phyloP scores from a whole-genome alignment of 495 filamentous ascomycete genomes.

The Apiosordaria backusii region DNA sequence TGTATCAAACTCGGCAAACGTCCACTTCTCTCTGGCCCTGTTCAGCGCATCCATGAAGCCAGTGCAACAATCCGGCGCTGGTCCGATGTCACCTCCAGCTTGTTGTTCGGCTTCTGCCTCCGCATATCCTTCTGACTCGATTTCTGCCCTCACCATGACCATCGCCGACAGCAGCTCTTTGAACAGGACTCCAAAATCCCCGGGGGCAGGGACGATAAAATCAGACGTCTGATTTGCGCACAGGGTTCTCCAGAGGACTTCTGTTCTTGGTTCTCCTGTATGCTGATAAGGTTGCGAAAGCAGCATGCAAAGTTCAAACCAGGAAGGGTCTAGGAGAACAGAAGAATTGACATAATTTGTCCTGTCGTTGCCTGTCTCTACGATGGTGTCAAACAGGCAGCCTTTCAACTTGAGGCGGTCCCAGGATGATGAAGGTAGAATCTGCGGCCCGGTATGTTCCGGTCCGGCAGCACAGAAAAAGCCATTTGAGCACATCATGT shows the following conservation, averaged over 20 bases:
- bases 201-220: constrained; percentile 9
- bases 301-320: constrained; percentile 7
- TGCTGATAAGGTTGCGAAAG: constrained; percentile 11
- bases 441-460: background rate
- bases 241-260: constrained; percentile 19
- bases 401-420: background rate
- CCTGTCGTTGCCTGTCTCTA: background rate
- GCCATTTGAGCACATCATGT: constrained; percentile 15
- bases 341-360: background rate
- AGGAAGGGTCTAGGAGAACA: background rate
- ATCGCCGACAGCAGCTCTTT: constrained; percentile 15
- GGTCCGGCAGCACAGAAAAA: constrained; percentile 5
- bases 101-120: constrained; percentile 1
- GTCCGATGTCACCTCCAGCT: background rate
- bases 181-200: constrained; percentile 9
- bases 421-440: background rate
- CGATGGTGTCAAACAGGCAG: background rate
- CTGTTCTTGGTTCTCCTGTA: constrained; percentile 8
- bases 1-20: background rate
- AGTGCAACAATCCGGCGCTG: background rate
- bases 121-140: constrained; percentile 12
- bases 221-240: constrained; percentile 15
- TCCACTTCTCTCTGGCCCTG: background rate
- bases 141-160: constrained; percentile 16
- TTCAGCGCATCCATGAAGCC: background rate